Conservation (phyloP, 495 filamentous ascomycete species). For the Chaetomium fimeti region DNA sequence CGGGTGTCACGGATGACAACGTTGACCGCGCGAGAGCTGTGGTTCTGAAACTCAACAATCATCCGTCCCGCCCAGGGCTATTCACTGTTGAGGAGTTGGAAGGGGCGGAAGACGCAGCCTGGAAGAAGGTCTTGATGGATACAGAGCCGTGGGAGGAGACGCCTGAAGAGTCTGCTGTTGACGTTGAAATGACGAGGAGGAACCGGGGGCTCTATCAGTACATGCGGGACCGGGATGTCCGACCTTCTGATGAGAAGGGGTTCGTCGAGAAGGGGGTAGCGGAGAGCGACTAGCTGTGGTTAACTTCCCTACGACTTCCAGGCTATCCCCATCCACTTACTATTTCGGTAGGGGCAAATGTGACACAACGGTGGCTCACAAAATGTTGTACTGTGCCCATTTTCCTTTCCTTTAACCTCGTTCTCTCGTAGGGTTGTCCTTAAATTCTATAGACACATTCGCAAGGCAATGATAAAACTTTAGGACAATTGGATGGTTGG, state of each 20-base stretch:
- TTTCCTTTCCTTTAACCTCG: no score
- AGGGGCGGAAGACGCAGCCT: neutral
- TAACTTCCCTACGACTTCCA: no score
- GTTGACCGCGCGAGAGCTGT: neutral
- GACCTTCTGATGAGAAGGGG: neutral
- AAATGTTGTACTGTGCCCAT: no score
- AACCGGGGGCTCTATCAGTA: neutral
- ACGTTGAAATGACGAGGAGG: neutral
- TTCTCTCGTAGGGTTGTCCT: no score
- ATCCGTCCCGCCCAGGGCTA: neutral
- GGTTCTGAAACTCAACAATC: neutral
- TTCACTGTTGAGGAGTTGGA: constrained; percentile 3
- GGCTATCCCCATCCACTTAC: no score
- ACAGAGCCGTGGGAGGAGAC: neutral
- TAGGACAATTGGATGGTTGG: no score
- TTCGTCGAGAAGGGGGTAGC: neutral
- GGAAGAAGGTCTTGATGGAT: constrained; percentile 1
- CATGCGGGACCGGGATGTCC: neutral
- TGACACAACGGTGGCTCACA: no score
- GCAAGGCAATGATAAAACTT: no score
- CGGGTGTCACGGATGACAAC: constrained; percentile 2
- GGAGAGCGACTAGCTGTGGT: neutral
- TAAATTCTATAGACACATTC: no score
- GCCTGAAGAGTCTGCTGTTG: neutral
- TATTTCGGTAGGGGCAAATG: no score